Percentiles rank a stretch among this genome's conserved stretches.
These are phyloP conservation scores for Staphylotrichum longicolle DNA, from an alignment of 495 filamentous ascomycete species.

Conservation along the genomic window DNA sequence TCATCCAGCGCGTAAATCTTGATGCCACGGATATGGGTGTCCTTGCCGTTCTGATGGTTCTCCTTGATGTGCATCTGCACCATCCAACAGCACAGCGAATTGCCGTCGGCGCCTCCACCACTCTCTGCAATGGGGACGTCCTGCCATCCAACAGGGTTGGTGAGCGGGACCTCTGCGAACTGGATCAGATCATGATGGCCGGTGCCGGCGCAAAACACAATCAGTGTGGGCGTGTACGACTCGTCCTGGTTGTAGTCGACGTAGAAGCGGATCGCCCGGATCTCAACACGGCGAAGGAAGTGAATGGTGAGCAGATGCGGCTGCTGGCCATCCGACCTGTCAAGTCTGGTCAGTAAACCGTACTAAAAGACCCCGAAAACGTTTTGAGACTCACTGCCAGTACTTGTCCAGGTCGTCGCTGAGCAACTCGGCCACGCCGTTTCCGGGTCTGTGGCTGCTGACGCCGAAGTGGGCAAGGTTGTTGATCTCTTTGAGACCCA, in stretches of 20 bases:
- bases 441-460: slow-evolving; percentile 85
- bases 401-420: slow-evolving; percentile 74
- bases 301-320: slow-evolving; percentile 92
- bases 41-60: slow-evolving; percentile 99
- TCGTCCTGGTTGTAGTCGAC: slow-evolving; percentile 91
- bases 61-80: slow-evolving; percentile 84
- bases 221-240: slow-evolving; percentile 93
- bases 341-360: slow-evolving; percentile 4
- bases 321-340: slow-evolving; percentile 84
- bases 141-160: slow-evolving; percentile 83
- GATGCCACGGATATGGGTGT: slow-evolving; percentile 91
- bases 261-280: slow-evolving; percentile 78
- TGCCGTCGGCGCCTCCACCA: slow-evolving; percentile 57
- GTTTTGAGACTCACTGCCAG: slow-evolving; percentile 67
- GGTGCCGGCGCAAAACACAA: slow-evolving; percentile 81
- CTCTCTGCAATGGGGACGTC: slow-evolving; percentile 75
- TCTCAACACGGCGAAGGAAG: slow-evolving; percentile 88
- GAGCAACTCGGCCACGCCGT: slow-evolving; percentile 80
- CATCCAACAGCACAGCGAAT: slow-evolving; percentile 78
- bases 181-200: slow-evolving; percentile 82
- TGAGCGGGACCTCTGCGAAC: slow-evolving; percentile 75
- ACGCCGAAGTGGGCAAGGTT: slow-evolving; percentile 93
- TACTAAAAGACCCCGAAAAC: neutral
- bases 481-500: slow-evolving; percentile 83
- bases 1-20: slow-evolving; percentile 83